Evolutionary conservation across 768 basidiomycete species (phyloP).

Genomic region (Phylloporus sp.): DNA sequence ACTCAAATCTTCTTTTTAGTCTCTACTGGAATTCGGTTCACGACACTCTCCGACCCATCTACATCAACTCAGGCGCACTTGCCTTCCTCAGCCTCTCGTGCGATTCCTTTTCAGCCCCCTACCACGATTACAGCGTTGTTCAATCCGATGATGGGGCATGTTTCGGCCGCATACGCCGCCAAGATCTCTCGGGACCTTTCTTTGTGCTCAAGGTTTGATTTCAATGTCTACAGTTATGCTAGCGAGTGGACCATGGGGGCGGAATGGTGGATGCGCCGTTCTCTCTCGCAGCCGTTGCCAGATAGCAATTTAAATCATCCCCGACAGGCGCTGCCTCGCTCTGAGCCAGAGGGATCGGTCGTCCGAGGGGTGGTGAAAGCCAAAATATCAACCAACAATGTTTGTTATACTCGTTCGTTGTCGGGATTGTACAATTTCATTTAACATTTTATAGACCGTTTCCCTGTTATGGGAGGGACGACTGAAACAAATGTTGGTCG

Average conservation of each 20-base stretch:
- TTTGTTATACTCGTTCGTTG: constrained; percentile 35
- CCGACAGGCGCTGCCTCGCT: constrained; percentile 5
- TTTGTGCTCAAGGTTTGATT: constrained; percentile 87
- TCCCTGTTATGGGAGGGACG: constrained; percentile 94
- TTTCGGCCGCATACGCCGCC: constrained; percentile 88
- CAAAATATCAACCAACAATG: constrained; percentile 84
- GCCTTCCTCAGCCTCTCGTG: constrained; percentile 32
- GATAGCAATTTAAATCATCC: constrained; percentile 12
- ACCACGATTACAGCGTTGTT: constrained; percentile 93
- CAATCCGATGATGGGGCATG: constrained; percentile 94
- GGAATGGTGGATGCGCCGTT: constrained; percentile 90
- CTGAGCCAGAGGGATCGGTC: constrained; percentile 24
- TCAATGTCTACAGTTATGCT: constrained; percentile 95
- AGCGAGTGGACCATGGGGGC: constrained; percentile 95
- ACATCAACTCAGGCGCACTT: constrained; percentile 54
- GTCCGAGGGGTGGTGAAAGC: constrained; percentile 86
- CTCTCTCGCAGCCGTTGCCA: constrained; percentile 29
- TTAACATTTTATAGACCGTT: constrained; percentile 55
- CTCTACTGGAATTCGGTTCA: constrained; percentile 91
- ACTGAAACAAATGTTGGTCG: constrained; percentile 82
- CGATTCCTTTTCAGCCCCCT: constrained; percentile 64
- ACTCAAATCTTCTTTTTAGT: constrained; percentile 43
- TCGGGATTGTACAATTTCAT: not conserved
- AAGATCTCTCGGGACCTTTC: constrained; percentile 82
- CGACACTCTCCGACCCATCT: constrained; percentile 80